Evolutionary conservation across 352 stramenopile species (phyloP), one percentile per base, ranked within the genome.

Genomic region (Phytophthora ramorum): DNA sequence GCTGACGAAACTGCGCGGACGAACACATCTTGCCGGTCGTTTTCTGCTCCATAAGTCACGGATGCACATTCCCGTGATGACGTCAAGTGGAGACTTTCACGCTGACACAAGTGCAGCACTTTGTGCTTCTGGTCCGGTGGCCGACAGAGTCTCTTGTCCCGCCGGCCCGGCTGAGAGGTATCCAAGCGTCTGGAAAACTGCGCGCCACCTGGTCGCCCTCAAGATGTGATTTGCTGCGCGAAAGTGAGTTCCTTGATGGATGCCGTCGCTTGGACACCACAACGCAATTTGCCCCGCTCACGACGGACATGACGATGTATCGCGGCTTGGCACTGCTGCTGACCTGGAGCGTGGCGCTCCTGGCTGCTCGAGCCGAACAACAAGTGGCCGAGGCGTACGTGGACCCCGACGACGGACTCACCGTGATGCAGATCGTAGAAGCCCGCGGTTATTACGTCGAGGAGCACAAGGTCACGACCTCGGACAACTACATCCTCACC

Each of bases 401-500:
- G 13, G 80, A 89, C 43, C 70, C 77, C 6, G 80, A 89, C 37
- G 76, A 73, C 32, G 69, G 71, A 2, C 54, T 78, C 28, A 85
- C 67, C 0, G 80, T 89, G 24, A 83, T 73, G 67, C 22, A 86
- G 69, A 76, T 87, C 34, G 58, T 89, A 6, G 7, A 76, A 45
- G 48, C 63, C 9, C 75, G 80, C n/a, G 81, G 81, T 24, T 90
- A 90, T 59, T 47, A 66, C 44, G 69, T 88, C 32, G 78, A 90
- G 48, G 69, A 79, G 56, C 81, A 90, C 63, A 71, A 86, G 24
- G 81, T 90, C 35, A 78, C 74, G 14, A 90, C 81, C 13, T 69
- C 50, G 10, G 81, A 90, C 50, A 58, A 71, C 44, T 90, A 87
- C 62, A 79, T 90, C 56, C 67, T 90, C 35, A 88, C 78, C 16